Evolutionary conservation across 2,329 filamentous ascomycete species (phyloP), one percentile per base, ranked within the genome.

Genomic region (Pyrenophora graminea): DNA sequence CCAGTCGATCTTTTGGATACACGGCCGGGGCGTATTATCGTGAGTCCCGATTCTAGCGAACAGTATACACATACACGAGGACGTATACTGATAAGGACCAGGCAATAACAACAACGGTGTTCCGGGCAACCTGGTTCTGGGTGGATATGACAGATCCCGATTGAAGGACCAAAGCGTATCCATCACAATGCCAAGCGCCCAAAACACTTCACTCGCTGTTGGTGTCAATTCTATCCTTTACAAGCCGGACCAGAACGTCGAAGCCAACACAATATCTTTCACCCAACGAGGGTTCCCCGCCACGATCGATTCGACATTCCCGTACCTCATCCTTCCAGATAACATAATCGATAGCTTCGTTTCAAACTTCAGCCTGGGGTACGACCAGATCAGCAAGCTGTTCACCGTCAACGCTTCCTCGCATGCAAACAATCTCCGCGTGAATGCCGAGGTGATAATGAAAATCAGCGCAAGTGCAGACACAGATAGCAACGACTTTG

Each of bases 71-170:
- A 30, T 3, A 8, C 13, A 19, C 4, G 5, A 9, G 3, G 7
- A 34, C 3, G 8, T 13, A 17, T 32, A 17, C 58, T 67, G 44
- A 69, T 39, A 9, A n/a, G 1, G 10, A 2, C 7, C 19, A 73
- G 69, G 61, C n/a, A 69, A 69, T 21, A 59, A 60, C 31, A 27
- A 46, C 3, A 58, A 55, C n/a, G 70, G 68, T 23, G 56, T 58
- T 17, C 45, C 48, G 2, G 72, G 64, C 17, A 74, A 58, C 34
- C 62, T 77, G 4, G 67, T 74, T 0, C 58, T 78, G 1, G 76
- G 76, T 10, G 76, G 76, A 5, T 77, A 73, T 44, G 76, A 79
- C 48, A 50, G 59, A 25, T 62, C 70, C 0, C 66, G 74, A 8
- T 55, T 72, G 10, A 58, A 52, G n/a, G 48, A 60, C 8, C 45